phyloP scores from a whole-genome alignment of 1,284 basidiomycete genomes.

The Mycocalia duriaeana region DNA sequence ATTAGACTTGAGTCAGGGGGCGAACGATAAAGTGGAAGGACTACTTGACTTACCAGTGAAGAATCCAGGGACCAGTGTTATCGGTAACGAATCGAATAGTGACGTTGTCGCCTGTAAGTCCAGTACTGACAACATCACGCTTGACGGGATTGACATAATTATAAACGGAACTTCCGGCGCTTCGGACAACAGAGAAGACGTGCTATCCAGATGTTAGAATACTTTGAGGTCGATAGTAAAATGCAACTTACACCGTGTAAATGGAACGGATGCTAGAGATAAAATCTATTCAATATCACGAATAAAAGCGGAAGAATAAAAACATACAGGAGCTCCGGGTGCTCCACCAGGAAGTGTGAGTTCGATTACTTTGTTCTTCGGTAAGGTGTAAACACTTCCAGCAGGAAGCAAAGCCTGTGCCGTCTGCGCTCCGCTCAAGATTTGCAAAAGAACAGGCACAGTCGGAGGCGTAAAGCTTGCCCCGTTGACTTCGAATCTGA shows the following conservation, averaged over 20 bases:
- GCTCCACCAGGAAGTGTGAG: conserved; percentile 29
- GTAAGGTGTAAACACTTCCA: conserved; percentile 32
- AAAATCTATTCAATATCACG: neutral
- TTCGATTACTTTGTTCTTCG: conserved; percentile 33
- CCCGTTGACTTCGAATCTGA: conserved; percentile 28
- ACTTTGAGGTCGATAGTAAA: neutral
- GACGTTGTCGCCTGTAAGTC: conserved; percentile 14
- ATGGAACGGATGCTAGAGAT: conserved; percentile 31
- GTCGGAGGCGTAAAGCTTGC: conserved; percentile 25
- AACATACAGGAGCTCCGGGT: conserved; percentile 30
- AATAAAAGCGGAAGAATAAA: neutral
- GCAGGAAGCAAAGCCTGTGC: conserved; percentile 35
- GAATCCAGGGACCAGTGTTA: conserved; percentile 16
- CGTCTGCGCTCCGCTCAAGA: conserved; percentile 35
- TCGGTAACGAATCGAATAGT: conserved; percentile 17
- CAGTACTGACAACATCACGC: conserved; percentile 34
- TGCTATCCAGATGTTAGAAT: neutral
- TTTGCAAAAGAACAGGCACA: conserved; percentile 34
- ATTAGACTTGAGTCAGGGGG: neutral
- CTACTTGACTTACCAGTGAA: conserved; percentile 11
- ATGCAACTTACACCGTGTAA: conserved; percentile 31
- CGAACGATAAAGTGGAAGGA: neutral
- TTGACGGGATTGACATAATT: conserved; percentile 34
- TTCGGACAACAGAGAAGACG: conserved; percentile 19
- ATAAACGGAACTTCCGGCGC: conserved; percentile 23